Conservation (phyloP, 306 rosid species). For the Quercus cerris region DNA sequence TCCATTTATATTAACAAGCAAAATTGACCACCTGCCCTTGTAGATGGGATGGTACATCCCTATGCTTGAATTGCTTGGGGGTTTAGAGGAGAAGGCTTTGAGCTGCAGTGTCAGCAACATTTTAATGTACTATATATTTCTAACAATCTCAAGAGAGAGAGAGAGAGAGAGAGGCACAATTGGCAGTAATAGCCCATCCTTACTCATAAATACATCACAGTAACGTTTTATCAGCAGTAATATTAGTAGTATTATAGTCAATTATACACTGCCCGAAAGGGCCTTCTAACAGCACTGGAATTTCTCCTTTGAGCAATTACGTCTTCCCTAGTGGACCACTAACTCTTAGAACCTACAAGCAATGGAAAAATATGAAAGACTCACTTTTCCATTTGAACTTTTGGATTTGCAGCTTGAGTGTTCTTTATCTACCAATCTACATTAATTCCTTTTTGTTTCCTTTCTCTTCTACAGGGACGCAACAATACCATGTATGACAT, state of each 20-base stretch:
- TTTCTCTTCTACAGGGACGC: slow-evolving; percentile 24
- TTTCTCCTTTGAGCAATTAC: background rate
- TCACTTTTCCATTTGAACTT: background rate
- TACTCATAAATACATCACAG: background rate
- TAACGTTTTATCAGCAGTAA: background rate
- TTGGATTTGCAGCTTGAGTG: background rate
- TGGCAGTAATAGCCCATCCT: background rate
- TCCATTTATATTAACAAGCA: background rate
- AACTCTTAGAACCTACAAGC: background rate
- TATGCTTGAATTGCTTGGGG: background rate
- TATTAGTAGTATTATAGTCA: background rate
- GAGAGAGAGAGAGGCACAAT: background rate
- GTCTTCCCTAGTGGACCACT: background rate
- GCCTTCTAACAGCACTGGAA: no score
- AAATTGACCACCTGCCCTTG: no score
- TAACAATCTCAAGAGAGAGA: no score
- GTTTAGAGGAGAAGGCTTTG: background rate
- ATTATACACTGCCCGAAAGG: background rate
- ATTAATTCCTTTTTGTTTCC: background rate
- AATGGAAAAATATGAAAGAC: background rate
- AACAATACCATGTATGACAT: slow-evolving; percentile 35
- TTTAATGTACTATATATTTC: no score
- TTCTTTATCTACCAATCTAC: background rate
- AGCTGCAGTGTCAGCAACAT: no score
- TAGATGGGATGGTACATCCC: background rate